Percentiles rank a stretch among this genome's conserved stretches.
Evolutionary conservation across 129 eudicot species (phyloP).

Genomic region (Pulicaria dysenterica): DNA sequence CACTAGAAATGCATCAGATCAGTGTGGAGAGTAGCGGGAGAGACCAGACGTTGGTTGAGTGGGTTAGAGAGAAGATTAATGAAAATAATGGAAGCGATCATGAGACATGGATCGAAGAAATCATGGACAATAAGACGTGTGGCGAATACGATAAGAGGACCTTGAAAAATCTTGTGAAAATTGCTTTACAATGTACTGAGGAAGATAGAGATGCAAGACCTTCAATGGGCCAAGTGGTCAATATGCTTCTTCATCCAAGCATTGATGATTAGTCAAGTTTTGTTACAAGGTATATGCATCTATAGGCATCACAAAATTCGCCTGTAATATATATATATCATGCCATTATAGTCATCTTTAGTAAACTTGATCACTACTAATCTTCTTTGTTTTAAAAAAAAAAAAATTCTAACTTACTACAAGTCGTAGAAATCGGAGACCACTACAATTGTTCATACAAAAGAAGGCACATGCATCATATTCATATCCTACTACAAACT

Average conservation of each 20-base stretch:
- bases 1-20: conserved; percentile 2
- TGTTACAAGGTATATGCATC: neutral
- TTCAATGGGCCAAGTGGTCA: conserved; percentile 49
- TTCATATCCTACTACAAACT: no score
- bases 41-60: conserved; percentile 33
- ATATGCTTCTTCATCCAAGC: conserved; percentile 35
- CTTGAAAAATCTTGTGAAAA: conserved; percentile 29
- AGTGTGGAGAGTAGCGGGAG: conserved; percentile 11
- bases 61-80: conserved; percentile 37
- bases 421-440: no score
- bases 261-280: conserved; percentile 13
- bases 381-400: no score
- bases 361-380: no score
- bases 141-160: conserved; percentile 23
- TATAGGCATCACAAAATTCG: neutral
- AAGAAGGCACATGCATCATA: no score
- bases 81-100: conserved; percentile 1
- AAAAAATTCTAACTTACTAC: no score
- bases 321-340: neutral
- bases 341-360: neutral
- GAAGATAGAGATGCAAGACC: conserved; percentile 54
- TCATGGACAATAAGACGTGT: conserved; percentile 29
- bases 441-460: no score
- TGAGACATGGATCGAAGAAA: conserved; percentile 23
- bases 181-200: conserved; percentile 53